A percentile compares a stretch with the other conserved stretches of the same genome.
These are phyloP conservation scores for Alternaria sp. DNA, from an alignment of 2,329 filamentous ascomycete genomes.

Conservation along the genomic window DNA sequence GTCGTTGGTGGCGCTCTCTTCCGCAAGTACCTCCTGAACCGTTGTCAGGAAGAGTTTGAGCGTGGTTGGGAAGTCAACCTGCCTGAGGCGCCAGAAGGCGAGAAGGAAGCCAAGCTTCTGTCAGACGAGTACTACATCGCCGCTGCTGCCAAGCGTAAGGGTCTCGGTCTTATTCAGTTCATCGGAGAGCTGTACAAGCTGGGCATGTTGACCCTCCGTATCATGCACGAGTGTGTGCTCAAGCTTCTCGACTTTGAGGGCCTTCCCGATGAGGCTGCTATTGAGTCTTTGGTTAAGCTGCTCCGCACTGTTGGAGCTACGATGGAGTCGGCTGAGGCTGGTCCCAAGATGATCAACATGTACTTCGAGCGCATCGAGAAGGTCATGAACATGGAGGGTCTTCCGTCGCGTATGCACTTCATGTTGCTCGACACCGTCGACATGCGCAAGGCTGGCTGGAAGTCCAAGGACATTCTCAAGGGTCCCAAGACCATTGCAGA, in stretches of 20 bases:
- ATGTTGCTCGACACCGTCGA: conserved; percentile 97
- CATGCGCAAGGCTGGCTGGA: conserved; percentile 79
- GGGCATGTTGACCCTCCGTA: conserved; percentile 96
- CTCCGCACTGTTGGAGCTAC: conserved; percentile 90
- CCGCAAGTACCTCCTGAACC: conserved; percentile 97
- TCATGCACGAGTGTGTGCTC: conserved; percentile 99
- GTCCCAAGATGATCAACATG: conserved; percentile 84
- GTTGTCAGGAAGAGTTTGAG: conserved; percentile 98
- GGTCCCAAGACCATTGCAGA: conserved; percentile 96
- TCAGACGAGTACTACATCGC: conserved; percentile 97
- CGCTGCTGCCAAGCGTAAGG: conserved; percentile 93
- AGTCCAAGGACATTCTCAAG: conserved; percentile 88
- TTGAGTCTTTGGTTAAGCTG: conserved; percentile 94
- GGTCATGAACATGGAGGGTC: conserved; percentile 77
- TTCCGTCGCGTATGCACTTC: conserved; percentile 89
- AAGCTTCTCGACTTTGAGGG: conserved; percentile 96
- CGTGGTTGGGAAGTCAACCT: conserved; percentile 94
- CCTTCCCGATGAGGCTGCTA: conserved; percentile 91
- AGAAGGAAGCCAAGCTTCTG: conserved; percentile 86
- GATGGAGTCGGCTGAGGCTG: conserved; percentile 82
- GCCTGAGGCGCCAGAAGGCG: conserved; percentile 76
- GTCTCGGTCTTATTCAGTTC: conserved; percentile 97
- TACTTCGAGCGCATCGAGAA: conserved; percentile 91
- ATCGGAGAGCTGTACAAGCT: conserved; percentile 99
- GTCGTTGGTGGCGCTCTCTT: conserved; percentile 94